phyloP scores from a whole-genome alignment of 805 yeast species.

The Blastobotrys americana region DNA sequence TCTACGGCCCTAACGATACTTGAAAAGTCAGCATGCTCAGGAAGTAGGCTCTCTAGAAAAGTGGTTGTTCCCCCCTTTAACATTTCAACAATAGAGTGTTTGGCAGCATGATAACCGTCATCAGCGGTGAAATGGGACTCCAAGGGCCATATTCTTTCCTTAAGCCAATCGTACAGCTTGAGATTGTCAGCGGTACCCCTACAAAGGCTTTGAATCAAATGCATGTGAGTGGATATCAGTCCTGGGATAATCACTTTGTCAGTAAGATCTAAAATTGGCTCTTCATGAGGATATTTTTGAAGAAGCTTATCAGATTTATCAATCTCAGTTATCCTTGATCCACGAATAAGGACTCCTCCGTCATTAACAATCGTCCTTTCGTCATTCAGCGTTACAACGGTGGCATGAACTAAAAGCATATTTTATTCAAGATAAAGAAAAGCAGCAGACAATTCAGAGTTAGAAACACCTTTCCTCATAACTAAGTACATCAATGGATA shows the following conservation, averaged over 20 bases:
- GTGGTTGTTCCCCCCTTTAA: neutral
- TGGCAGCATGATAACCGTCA: neutral
- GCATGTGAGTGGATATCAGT: neutral
- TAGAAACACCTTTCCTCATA: too few species aligned
- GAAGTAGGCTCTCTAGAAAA: neutral
- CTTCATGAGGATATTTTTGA: neutral
- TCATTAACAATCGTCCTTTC: neutral
- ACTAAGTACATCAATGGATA: too few species aligned
- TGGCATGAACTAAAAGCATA: neutral
- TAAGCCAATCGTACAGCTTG: neutral
- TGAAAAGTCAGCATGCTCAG: conserved; percentile 10
- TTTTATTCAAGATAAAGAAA: too few species aligned
- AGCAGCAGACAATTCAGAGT: too few species aligned
- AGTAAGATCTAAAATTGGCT: neutral
- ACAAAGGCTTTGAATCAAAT: neutral
- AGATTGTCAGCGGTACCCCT: neutral
- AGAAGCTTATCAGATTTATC: neutral
- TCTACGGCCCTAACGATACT: conserved; percentile 11
- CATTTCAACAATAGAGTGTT: neutral
- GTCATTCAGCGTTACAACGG: neutral
- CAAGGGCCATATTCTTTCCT: neutral
- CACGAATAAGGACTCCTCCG: neutral
- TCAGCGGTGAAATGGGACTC: neutral
- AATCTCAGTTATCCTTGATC: neutral
- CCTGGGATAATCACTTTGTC: neutral